A percentile compares a stretch with the other conserved stretches of the same genome.
Conservation (phyloP, 1,284 basidiomycete species). For the Ceratobasidium sp. region DNA sequence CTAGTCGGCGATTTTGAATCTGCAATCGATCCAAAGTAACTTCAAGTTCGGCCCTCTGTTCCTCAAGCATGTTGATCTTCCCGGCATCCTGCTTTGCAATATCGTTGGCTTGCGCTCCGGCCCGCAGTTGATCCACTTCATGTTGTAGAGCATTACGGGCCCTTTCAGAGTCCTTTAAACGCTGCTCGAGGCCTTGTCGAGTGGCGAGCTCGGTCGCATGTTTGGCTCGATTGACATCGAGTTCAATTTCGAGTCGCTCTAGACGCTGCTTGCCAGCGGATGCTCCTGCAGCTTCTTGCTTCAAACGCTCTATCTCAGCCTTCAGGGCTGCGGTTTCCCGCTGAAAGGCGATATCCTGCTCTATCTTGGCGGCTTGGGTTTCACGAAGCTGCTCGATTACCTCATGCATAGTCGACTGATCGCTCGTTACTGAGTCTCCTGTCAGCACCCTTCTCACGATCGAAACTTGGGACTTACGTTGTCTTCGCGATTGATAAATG, state of each 20-base stretch:
- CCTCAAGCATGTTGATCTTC: constrained; percentile 54
- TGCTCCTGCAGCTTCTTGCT: constrained; percentile 43
- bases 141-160: constrained; percentile 5
- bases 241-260: constrained; percentile 41
- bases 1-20: constrained; percentile 49
- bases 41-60: constrained; percentile 62
- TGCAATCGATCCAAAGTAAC: constrained; percentile 67
- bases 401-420: constrained; percentile 70
- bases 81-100: constrained; percentile 54
- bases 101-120: constrained; percentile 31
- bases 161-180: constrained; percentile 24
- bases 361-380: constrained; percentile 59
- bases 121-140: constrained; percentile 13
- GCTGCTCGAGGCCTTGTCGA: constrained; percentile 39
- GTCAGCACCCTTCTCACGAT: constrained; percentile 17
- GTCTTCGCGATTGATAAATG: constrained; percentile 65
- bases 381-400: constrained; percentile 66
- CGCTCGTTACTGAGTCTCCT: constrained; percentile 57
- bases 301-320: constrained; percentile 62
- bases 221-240: constrained; percentile 38
- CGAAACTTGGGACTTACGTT: constrained; percentile 58
- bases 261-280: constrained; percentile 15
- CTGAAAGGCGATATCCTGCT: constrained; percentile 60
- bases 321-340: constrained; percentile 62
- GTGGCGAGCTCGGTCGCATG: constrained; percentile 22